phyloP scores from a whole-genome alignment of 805 yeast species.

The Zygoascus biomembranicola region DNA sequence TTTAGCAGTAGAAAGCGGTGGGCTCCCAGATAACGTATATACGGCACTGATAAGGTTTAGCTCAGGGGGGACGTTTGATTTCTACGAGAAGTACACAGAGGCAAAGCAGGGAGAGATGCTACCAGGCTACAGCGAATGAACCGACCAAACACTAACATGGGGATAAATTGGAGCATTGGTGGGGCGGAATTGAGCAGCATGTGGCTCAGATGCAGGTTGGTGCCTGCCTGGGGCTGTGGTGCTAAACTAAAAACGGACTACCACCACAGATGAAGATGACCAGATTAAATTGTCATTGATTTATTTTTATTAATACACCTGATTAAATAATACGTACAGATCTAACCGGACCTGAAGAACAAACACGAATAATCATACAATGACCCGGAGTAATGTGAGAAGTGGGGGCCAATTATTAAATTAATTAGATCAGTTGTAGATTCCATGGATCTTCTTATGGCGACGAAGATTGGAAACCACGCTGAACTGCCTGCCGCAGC shows the following conservation, averaged over 20 bases:
- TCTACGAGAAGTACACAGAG: constrained; percentile 10
- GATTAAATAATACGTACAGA: background rate
- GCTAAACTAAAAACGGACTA: too few species aligned
- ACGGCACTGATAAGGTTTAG: constrained; percentile 13
- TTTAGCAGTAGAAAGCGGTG: constrained; percentile 15
- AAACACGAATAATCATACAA: too few species aligned
- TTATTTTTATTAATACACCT: background rate
- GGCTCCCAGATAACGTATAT: constrained; percentile 7
- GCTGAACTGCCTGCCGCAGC: constrained; percentile 63
- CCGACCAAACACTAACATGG: too few species aligned
- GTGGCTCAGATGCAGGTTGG: too few species aligned
- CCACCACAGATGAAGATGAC: too few species aligned
- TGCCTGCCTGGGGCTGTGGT: too few species aligned
- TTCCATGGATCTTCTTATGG: constrained; percentile 57
- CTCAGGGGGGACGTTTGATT: constrained; percentile 28
- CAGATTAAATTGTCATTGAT: background rate
- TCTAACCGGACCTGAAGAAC: background rate
- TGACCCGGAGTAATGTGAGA: too few species aligned
- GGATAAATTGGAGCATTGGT: too few species aligned
- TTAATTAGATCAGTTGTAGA: background rate
- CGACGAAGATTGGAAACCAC: constrained; percentile 83
- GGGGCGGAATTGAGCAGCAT: too few species aligned
- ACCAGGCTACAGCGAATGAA: constrained; percentile 10
- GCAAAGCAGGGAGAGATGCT: constrained; percentile 11
- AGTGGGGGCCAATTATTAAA: too few species aligned